These are phyloP conservation scores for Penstemon barbatus DNA, from an alignment of 257 asterid genomes.

Conservation along the genomic window DNA sequence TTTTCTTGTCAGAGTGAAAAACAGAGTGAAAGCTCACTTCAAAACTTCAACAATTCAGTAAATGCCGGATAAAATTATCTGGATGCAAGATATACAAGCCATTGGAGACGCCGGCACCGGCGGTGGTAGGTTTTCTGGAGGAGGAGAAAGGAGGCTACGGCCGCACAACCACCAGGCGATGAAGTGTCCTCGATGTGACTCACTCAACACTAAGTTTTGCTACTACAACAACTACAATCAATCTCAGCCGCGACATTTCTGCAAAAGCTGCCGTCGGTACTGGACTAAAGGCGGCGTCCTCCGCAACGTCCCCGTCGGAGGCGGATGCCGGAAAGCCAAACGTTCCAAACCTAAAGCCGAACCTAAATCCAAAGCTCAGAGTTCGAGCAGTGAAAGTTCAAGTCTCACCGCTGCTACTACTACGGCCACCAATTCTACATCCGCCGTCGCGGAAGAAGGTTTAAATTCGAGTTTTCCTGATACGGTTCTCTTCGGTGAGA, in stretches of 20 bases:
- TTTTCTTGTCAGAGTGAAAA: slow-evolving; percentile 45
- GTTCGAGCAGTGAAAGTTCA: slow-evolving; percentile 78
- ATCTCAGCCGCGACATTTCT: slow-evolving; percentile 92
- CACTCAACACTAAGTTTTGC: slow-evolving; percentile 81
- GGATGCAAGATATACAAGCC: slow-evolving; percentile 68
- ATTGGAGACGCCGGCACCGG: slow-evolving; percentile 38
- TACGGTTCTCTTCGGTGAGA: slow-evolving; percentile 39
- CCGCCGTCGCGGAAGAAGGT: slow-evolving; percentile 39
- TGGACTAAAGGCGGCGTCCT: slow-evolving; percentile 98
- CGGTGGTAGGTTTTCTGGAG: slow-evolving; percentile 43
- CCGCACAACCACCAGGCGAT: slow-evolving; percentile 48
- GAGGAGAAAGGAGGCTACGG: slow-evolving; percentile 59
- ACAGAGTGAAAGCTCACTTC: slow-evolving; percentile 8
- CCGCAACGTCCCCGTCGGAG: slow-evolving; percentile 92
- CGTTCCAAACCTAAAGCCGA: slow-evolving; percentile 55
- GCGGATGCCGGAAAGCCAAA: slow-evolving; percentile 86
- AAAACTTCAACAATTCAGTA: slow-evolving; percentile 10
- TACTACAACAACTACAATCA: slow-evolving; percentile 87
- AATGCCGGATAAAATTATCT: slow-evolving; percentile 14
- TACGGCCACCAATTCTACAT: slow-evolving; percentile 14
- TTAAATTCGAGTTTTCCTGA: slow-evolving; percentile 46
- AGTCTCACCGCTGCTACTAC: slow-evolving; percentile 57
- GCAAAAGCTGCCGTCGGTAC: slow-evolving; percentile 86
- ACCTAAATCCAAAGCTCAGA: slow-evolving; percentile 39
- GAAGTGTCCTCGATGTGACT: slow-evolving; percentile 93